A percentile compares a stretch with the other conserved stretches of the same genome.
phyloP scores from a whole-genome alignment of 2,329 filamentous ascomycete species.

The Capronia americana region DNA sequence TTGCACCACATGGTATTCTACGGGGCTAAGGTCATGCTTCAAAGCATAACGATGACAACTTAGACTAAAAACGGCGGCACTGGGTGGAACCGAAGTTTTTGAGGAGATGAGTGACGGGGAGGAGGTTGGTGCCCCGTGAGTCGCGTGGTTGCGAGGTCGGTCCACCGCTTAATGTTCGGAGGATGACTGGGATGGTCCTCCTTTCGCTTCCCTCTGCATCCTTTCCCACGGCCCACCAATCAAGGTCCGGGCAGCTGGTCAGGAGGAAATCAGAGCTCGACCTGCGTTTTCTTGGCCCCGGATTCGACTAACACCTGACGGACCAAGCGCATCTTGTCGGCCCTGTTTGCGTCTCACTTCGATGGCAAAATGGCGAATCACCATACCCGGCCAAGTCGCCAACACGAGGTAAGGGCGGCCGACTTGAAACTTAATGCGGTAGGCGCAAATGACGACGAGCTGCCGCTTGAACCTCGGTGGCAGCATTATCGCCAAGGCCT shows the following conservation, averaged over 20 bases:
- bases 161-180: slow-evolving; percentile 12
- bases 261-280: background rate
- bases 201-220: slow-evolving; percentile 6
- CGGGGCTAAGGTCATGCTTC: background rate
- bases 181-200: background rate
- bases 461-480: slow-evolving; percentile 9
- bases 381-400: slow-evolving; percentile 6
- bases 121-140: background rate
- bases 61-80: background rate
- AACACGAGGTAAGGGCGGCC: background rate
- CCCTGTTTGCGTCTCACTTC: slow-evolving; percentile 3
- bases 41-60: background rate
- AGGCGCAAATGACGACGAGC: background rate
- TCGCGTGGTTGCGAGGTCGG: background rate
- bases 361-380: slow-evolving; percentile 1
- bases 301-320: background rate
- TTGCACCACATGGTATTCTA: background rate
- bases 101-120: background rate
- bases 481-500: background rate
- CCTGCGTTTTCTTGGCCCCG: background rate
- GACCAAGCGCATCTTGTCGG: background rate
- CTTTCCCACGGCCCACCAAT: background rate
- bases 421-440: background rate
- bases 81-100: background rate
- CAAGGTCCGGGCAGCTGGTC: background rate